Percentiles rank a stretch among this genome's conserved stretches.
Conservation (phyloP, 2,329 filamentous ascomycete genomes). For the Orbilia ellipsospora region DNA sequence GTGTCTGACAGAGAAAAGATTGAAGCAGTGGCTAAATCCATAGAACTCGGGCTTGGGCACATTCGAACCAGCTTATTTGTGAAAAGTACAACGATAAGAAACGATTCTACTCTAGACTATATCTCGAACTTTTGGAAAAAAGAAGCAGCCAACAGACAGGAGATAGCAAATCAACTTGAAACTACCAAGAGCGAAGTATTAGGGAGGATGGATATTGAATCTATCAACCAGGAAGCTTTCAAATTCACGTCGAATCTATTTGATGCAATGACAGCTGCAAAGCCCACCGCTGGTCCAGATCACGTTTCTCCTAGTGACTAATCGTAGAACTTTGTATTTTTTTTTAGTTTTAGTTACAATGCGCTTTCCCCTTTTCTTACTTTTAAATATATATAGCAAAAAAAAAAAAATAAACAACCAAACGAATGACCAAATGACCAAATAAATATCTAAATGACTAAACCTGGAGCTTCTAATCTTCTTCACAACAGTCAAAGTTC, state of each 20-base stretch:
- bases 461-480: too few relatives aligned
- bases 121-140: slow-evolving; percentile 37
- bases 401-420: too few relatives aligned
- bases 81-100: slow-evolving; percentile 37
- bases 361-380: too few relatives aligned
- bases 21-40: slow-evolving; percentile 64
- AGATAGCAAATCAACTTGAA: slow-evolving; percentile 18
- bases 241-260: slow-evolving; percentile 43
- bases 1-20: slow-evolving; percentile 72
- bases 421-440: too few relatives aligned
- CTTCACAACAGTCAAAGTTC: too few relatives aligned
- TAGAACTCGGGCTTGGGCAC: slow-evolving; percentile 30
- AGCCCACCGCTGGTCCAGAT: neutral
- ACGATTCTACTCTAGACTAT: slow-evolving; percentile 11
- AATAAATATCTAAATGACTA: too few relatives aligned
- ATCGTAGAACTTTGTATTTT: too few relatives aligned
- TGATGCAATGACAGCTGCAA: slow-evolving; percentile 23
- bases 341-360: too few relatives aligned
- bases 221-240: slow-evolving; percentile 50
- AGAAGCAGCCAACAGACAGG: slow-evolving; percentile 28
- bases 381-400: too few relatives aligned
- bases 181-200: slow-evolving; percentile 32
- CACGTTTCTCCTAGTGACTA: too few relatives aligned
- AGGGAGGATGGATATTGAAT: slow-evolving; percentile 30
- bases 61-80: slow-evolving; percentile 39